Conservation (phyloP, 75 land plant species). For the Gnetum montanum region DNA sequence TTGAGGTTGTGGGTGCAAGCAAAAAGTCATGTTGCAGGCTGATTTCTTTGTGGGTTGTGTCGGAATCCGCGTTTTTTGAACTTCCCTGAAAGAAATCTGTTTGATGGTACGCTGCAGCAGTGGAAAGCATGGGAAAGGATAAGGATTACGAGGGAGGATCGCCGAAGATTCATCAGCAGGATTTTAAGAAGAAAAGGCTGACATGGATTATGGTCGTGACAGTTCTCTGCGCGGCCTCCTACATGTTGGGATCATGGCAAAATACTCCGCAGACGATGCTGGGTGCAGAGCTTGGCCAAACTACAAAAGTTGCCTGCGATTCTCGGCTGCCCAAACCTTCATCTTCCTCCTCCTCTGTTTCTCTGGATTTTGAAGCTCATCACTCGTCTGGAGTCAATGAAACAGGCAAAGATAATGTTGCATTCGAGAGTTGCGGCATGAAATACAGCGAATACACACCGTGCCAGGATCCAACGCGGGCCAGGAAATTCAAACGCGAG, state of each 20-base stretch:
- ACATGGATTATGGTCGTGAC: constrained; percentile 46
- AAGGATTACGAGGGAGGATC: constrained; percentile 46
- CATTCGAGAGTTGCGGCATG: constrained; percentile 25
- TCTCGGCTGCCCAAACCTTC: neutral
- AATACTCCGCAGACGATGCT: constrained; percentile 10
- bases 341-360: constrained; percentile 3
- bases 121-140: constrained; percentile 42
- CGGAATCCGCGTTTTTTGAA: too few relatives aligned
- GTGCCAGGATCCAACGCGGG: constrained; percentile 40
- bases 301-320: neutral
- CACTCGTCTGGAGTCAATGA: constrained; percentile 29
- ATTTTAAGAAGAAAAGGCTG: constrained; percentile 29
- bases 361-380: constrained; percentile 59
- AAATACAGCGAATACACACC: constrained; percentile 67
- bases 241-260: constrained; percentile 86
- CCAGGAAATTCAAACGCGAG: constrained; percentile 25
- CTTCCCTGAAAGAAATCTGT: too few relatives aligned
- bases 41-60: too few relatives aligned
- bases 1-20: too few relatives aligned
- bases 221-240: constrained; percentile 66
- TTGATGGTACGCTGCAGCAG: too few relatives aligned
- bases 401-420: neutral
- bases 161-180: constrained; percentile 45
- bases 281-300: constrained; percentile 3
- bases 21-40: too few relatives aligned